Evolutionary conservation across 2,329 filamentous ascomycete genomes (phyloP).

Genomic region (Diaporthe longicolla): DNA sequence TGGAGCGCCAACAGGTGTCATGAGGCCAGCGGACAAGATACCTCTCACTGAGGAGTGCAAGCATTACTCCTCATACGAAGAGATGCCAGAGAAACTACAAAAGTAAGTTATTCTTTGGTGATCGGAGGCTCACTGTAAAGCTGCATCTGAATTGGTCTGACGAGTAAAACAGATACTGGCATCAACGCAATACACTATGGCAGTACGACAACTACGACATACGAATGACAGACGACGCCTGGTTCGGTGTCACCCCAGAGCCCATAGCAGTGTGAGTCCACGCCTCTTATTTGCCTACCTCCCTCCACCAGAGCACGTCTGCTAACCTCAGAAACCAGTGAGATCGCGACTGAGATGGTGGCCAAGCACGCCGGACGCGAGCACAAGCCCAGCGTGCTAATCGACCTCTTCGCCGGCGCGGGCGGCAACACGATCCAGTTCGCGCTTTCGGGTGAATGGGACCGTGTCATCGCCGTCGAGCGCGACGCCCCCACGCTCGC

Average conservation of each 20-base stretch:
- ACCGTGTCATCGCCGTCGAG: conserved; percentile 89
- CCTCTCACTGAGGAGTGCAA: conserved; percentile 75
- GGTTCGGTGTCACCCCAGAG: conserved; percentile 98
- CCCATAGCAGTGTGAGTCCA: conserved; percentile 83
- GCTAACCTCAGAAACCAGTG: conserved; percentile 58
- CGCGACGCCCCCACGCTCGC: conserved; percentile 83
- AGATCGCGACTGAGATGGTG: conserved; percentile 81
- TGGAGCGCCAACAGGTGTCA: conserved; percentile 44
- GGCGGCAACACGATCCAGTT: conserved; percentile 98
- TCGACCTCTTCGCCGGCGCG: conserved; percentile 92
- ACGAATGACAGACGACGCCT: conserved; percentile 91
- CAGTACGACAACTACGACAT: conserved; percentile 89
- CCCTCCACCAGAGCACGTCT: neutral
- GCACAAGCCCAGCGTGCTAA: conserved; percentile 62
- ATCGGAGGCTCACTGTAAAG: neutral
- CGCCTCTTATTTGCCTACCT: no score
- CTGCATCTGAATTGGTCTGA: neutral
- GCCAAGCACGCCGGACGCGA: conserved; percentile 63
- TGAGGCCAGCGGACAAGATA: conserved; percentile 61
- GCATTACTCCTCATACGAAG: conserved; percentile 78
- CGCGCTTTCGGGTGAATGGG: conserved; percentile 83
- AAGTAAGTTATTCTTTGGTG: conserved; percentile 73
- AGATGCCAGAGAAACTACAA: conserved; percentile 87
- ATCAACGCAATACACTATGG: conserved; percentile 90
- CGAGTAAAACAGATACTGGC: conserved; percentile 79